A percentile compares a stretch with the other conserved stretches of the same genome.
These are phyloP conservation scores for Fraxinus excelsior DNA, from an alignment of 257 asterid genomes.

Conservation along the genomic window DNA sequence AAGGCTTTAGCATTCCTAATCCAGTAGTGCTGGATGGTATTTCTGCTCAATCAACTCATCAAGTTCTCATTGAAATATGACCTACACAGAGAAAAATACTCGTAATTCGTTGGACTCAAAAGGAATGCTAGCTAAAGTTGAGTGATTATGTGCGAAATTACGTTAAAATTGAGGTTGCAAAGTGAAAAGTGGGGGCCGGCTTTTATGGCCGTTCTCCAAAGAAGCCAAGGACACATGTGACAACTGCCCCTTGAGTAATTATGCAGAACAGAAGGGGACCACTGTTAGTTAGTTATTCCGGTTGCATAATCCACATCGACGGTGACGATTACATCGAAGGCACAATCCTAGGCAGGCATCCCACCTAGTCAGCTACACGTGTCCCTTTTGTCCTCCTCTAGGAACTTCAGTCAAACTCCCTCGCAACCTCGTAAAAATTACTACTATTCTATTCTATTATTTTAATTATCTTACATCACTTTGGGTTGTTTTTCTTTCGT, in stretches of 20 bases:
- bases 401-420: not conserved
- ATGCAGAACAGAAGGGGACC: not conserved
- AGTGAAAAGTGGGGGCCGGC: not conserved
- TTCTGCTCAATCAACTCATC: no score
- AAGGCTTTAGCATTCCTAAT: no score
- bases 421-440: not conserved
- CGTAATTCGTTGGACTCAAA: no score
- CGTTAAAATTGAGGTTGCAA: not conserved
- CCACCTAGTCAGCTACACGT: not conserved
- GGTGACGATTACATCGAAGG: constrained; percentile 3
- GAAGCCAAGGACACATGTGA: not conserved
- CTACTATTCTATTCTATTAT: no score
- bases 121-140: no score
- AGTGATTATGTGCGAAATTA: no score
- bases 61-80: no score
- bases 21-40: no score
- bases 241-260: not conserved
- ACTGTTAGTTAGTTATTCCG: not conserved
- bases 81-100: no score
- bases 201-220: not conserved
- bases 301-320: constrained; percentile 2
- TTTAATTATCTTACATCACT: not conserved
- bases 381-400: not conserved
- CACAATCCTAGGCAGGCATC: not conserved
- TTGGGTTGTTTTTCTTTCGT: not conserved